These are phyloP conservation scores for Carnegiea gigantea DNA, from an alignment of 179 eudicot species.

Conservation along the genomic window DNA sequence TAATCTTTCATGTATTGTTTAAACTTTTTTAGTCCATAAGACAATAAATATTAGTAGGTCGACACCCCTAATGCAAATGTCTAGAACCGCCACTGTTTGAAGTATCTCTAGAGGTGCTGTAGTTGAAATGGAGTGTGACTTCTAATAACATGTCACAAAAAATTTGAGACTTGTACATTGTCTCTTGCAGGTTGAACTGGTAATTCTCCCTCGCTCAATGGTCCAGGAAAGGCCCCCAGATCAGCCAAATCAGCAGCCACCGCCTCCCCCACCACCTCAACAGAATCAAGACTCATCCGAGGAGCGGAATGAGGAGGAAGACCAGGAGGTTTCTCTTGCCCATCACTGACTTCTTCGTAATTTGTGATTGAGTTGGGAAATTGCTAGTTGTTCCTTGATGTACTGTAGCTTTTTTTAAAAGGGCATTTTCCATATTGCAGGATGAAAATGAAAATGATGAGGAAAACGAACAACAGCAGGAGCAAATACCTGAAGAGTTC, in stretches of 20 bases:
- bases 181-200: constrained; percentile 82
- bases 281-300: constrained; percentile 89
- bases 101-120: background rate
- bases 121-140: background rate
- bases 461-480: constrained; percentile 80
- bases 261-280: constrained; percentile 99
- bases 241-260: constrained; percentile 85
- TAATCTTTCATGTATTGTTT: too few species aligned
- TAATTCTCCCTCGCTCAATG: constrained; percentile 93
- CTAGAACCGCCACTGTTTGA: background rate
- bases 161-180: constrained; percentile 6
- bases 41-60: too few species aligned
- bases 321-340: constrained; percentile 59
- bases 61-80: too few species aligned
- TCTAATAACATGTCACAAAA: background rate
- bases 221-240: constrained; percentile 78
- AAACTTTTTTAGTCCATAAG: too few species aligned
- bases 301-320: constrained; percentile 60
- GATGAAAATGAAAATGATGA: constrained; percentile 50
- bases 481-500: constrained; percentile 94
- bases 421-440: constrained; percentile 35
- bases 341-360: background rate
- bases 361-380: constrained; percentile 11
- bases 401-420: constrained; percentile 18
- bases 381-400: background rate